Evolutionary conservation across 495 filamentous ascomycete genomes (phyloP), one percentile per base, ranked within the genome.

Genomic region (Ramalina intermedia): DNA sequence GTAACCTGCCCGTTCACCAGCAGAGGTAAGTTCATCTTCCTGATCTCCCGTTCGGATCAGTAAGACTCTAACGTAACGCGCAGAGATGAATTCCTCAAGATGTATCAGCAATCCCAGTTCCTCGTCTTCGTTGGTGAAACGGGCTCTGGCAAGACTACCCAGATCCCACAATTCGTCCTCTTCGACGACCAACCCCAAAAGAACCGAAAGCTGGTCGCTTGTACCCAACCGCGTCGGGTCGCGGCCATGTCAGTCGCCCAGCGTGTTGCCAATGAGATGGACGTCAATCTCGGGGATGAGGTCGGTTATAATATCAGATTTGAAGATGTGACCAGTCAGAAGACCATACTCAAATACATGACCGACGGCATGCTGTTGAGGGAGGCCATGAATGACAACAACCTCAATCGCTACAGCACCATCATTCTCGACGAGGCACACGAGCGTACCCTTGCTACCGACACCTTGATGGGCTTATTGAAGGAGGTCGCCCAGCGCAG

Each of bases 281-380:
- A 96, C 63, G 91, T 96, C 51, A 76, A 74, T 16, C 70, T 99
- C 23, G 93, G 93, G 41, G 82, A 96, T 51, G 93, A 99, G 62
- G 89, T 99, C 48, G 93, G 93, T 63, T 99, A 96, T 71, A 96
- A 84, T 65, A 96, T 99, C 58, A 87, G 93, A 67, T 99, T 99
- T 66, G 93, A 96, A 64, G 91, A 99, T 63, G 86, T 81, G 67
- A 96, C 93, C 0, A 74, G 86, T 39, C 74, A 78, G 47, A 94
- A 86, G 66, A 99, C 93, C 8, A 75, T 96, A 37, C 69, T 99
- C 43, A 99, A 96, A 70, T 99, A 99, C 70, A 96, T 99, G 93
- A 99, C 93, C 26, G 93, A 99, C 63, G 93, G 93, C 79, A 96
- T 96, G 91, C 78, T 99, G 55, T 70, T 96, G 61, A 74, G 93